These are phyloP conservation scores for Neurospora sublineolata DNA, from an alignment of 495 filamentous ascomycete genomes.

Conservation along the genomic window DNA sequence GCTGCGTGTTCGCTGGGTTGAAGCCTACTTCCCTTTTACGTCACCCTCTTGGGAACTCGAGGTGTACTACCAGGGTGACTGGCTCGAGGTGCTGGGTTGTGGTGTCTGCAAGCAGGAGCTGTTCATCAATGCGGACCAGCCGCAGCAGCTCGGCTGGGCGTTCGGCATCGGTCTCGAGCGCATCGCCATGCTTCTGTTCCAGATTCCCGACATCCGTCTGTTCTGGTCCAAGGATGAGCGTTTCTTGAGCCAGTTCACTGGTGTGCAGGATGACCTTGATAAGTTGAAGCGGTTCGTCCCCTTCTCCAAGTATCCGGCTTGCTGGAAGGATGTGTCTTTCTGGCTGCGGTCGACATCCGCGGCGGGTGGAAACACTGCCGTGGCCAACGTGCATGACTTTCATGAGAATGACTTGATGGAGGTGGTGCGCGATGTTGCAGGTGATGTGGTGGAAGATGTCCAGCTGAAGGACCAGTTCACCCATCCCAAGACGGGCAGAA, in stretches of 20 bases:
- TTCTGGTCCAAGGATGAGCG: slow-evolving; percentile 85
- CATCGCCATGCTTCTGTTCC: slow-evolving; percentile 92
- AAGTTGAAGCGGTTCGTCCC: slow-evolving; percentile 58
- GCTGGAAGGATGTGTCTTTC: slow-evolving; percentile 86
- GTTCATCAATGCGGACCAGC: slow-evolving; percentile 62
- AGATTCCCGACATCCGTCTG: slow-evolving; percentile 91
- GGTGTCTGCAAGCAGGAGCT: slow-evolving; percentile 81
- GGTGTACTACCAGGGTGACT: slow-evolving; percentile 86
- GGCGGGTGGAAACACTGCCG: slow-evolving; percentile 33
- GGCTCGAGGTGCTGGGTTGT: slow-evolving; percentile 89
- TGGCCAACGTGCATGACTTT: slow-evolving; percentile 39
- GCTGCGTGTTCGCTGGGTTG: slow-evolving; percentile 81
- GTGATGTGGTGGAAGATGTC: slow-evolving; percentile 81
- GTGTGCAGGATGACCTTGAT: slow-evolving; percentile 36
- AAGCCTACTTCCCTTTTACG: slow-evolving; percentile 95
- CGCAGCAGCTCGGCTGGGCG: slow-evolving; percentile 78
- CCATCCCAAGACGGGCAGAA: slow-evolving; percentile 73
- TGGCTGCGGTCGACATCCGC: slow-evolving; percentile 58
- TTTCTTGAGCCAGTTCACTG: slow-evolving; percentile 70
- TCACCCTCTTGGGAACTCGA: slow-evolving; percentile 92
- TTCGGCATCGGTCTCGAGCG: slow-evolving; percentile 90
- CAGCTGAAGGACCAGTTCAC: slow-evolving; percentile 67
- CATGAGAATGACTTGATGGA: slow-evolving; percentile 99
- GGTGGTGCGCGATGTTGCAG: slow-evolving; percentile 66
- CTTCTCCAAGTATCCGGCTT: slow-evolving; percentile 81